Evolutionary conservation across 2,329 filamentous ascomycete species (phyloP).

Genomic region (Teratosphaeria pseudoeucalypti): DNA sequence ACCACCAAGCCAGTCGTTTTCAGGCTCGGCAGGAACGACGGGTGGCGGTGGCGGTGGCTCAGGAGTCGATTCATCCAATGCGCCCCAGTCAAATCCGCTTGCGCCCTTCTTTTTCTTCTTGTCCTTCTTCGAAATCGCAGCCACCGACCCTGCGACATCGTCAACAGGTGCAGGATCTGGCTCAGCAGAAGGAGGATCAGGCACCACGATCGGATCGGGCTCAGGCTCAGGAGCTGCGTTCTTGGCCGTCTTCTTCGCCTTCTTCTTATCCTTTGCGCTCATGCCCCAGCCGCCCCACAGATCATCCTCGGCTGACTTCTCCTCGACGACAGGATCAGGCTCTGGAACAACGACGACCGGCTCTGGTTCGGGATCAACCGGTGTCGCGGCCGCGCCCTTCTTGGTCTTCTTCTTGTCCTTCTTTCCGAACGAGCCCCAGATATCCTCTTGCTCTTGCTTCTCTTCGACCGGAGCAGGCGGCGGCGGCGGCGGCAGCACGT

Average conservation of each 20-base stretch:
- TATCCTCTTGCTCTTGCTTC: constrained; percentile 22
- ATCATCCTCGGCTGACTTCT: constrained; percentile 30
- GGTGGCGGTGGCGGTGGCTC: constrained; percentile 7
- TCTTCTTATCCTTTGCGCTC: constrained; percentile 36
- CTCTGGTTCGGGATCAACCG: constrained; percentile 22
- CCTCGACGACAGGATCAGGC: constrained; percentile 30
- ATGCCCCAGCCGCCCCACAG: constrained; percentile 18
- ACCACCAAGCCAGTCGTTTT: constrained; percentile 15
- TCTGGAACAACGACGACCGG: constrained; percentile 16
- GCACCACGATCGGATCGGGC: constrained; percentile 10
- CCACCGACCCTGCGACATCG: constrained; percentile 17
- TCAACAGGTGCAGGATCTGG: constrained; percentile 20
- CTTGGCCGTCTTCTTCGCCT: constrained; percentile 37
- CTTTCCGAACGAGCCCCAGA: constrained; percentile 21
- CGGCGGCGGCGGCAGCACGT: constrained; percentile 14
- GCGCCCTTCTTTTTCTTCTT: constrained; percentile 34
- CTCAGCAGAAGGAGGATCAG: constrained; percentile 11
- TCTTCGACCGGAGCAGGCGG: constrained; percentile 17
- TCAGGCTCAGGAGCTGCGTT: constrained; percentile 23
- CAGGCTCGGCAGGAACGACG: constrained; percentile 15
- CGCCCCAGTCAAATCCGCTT: constrained; percentile 22
- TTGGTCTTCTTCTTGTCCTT: constrained; percentile 38
- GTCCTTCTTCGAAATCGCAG: constrained; percentile 15
- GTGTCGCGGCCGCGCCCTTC: constrained; percentile 17
- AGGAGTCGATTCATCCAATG: constrained; percentile 13